Conservation (phyloP, 2,329 filamentous ascomycete species). For the Chrysoporthe puriensis region DNA sequence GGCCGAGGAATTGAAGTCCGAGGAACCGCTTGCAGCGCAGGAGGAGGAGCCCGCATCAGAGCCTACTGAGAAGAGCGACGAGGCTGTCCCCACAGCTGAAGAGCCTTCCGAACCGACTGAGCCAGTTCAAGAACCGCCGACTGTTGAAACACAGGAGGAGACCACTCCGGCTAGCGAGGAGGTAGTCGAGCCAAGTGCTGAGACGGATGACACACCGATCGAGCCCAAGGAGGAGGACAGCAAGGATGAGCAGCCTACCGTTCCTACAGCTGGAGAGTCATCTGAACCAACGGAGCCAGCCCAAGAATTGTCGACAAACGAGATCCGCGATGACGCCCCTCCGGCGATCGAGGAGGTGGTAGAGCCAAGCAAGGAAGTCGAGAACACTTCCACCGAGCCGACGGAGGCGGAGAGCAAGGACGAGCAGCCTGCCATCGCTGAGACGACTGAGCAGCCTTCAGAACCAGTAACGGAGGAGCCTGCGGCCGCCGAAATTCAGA, state of each 20-base stretch:
- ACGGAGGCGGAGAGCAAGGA: slow-evolving; percentile 10
- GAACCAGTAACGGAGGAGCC: background rate
- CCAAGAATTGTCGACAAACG: background rate
- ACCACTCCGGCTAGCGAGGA: background rate
- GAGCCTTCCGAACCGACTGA: slow-evolving; percentile 1
- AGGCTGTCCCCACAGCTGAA: slow-evolving; percentile 14
- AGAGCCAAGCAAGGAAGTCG: background rate
- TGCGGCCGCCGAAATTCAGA: background rate
- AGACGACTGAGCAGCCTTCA: slow-evolving; percentile 3
- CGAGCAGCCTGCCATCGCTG: slow-evolving; percentile 5
- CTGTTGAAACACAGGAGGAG: background rate
- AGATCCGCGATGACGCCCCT: background rate
- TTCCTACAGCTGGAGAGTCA: slow-evolving; percentile 18
- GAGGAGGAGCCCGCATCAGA: slow-evolving; percentile 3
- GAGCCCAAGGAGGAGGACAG: slow-evolving; percentile 10
- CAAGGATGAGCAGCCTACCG: slow-evolving; percentile 3
- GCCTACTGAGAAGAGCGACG: background rate
- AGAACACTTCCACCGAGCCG: background rate
- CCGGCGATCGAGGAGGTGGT: background rate
- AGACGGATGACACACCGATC: background rate
- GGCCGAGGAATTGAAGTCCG: slow-evolving; percentile 2
- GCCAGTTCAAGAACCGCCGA: background rate
- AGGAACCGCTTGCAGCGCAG: background rate
- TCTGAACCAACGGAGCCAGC: background rate
- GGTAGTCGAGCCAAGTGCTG: background rate